Evolutionary conservation across 1,284 basidiomycete genomes (phyloP).

Genomic region (Cutaneotrichosporon daszewskae): DNA sequence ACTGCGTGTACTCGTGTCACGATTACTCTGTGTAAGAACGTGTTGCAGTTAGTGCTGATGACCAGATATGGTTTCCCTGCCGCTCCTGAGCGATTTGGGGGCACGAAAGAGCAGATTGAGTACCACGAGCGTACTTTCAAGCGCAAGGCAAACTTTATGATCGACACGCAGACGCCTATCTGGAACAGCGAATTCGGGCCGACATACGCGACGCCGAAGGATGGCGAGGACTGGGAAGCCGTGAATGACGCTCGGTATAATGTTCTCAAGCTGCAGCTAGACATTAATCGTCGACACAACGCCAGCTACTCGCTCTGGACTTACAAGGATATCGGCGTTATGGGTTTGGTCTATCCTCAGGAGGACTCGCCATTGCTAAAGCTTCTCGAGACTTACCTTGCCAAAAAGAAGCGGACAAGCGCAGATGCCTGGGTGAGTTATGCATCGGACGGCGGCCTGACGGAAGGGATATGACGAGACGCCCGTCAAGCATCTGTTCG

Average conservation of each 20-base stretch:
- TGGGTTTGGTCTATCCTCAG: conserved; percentile 54
- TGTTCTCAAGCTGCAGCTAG: conserved; percentile 6
- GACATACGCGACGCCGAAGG: conserved; percentile 1
- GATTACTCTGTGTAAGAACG: conserved; percentile 60
- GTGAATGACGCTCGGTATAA: conserved; percentile 3
- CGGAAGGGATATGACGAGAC: conserved; percentile 48
- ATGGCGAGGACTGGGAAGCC: conserved; percentile 1
- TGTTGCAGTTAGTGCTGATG: conserved; percentile 3
- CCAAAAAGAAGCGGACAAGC: conserved; percentile 35
- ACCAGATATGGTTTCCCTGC: conserved; percentile 6
- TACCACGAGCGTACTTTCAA: conserved; percentile 50
- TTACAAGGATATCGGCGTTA: conserved; percentile 7
- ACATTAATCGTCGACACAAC: conserved; percentile 1
- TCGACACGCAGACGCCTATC: conserved; percentile 1
- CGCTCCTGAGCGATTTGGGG: conserved; percentile 8
- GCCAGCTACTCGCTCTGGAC: conserved; percentile 5
- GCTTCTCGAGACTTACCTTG: conserved; percentile 2
- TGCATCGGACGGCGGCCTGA: no score
- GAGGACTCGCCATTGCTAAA: conserved; percentile 57
- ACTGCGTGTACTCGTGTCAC: conserved; percentile 68
- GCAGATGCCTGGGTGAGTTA: conserved; percentile 64
- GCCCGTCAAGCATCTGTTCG: conserved; percentile 55
- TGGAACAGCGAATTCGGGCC: conserved; percentile 9
- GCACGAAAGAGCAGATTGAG: conserved; percentile 52
- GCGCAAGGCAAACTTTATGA: conserved; percentile 4